Base-by-base conservation (phyloP, 768 basidiomycete genomes). In the Phanerodontia chrysosporium region DNA sequence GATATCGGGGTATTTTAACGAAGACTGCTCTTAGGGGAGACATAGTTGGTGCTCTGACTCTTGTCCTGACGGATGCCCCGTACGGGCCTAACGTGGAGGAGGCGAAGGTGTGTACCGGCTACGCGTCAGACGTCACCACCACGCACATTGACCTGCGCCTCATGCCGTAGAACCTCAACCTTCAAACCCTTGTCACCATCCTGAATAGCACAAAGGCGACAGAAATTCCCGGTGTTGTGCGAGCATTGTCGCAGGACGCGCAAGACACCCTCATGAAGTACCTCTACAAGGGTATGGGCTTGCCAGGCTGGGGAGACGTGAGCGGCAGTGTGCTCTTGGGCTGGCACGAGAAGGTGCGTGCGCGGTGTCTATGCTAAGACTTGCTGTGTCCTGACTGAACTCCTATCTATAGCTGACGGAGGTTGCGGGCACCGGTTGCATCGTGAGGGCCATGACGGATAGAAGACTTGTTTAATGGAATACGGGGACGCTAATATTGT, bases 221-320 rank as follows among this genome's bases (percentile, higher is more conserved):
- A 1, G 95, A 98, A 62, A 92, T 98, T 62, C 79, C 88, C 2
- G 75, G 75, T 25, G 84, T 90, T 51, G 80, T 97, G 70, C 89
- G 86, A 67, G 71, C 79, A 0, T 80, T 98, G 29, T 81, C 86
- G 2, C 81, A 81, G 64, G 88, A 91, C 52, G 75, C 81, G 45
- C 92, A 95, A 67, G 96, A 97, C 68, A 90, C 87, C 30, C 80
- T 98, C 55, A 98, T 97, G 96, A 96, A 95, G 71, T 98, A 96
- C 69, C 77, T 98, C 16, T 98, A 98, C 83, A 98, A 98, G 76
- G 95, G 92, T 16, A 98, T 97, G 95, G 83, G 78, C 18, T 72
- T 80, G 66, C 76, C 79, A 1, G 85, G 79, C 16, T 78, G 81
- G 71, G 80, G 83, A 29, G 86, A 87, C 62, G 77, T 85, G 58